Base-by-base conservation (phyloP, 441 rosid species). In the Gossypium davidsonii region DNA sequence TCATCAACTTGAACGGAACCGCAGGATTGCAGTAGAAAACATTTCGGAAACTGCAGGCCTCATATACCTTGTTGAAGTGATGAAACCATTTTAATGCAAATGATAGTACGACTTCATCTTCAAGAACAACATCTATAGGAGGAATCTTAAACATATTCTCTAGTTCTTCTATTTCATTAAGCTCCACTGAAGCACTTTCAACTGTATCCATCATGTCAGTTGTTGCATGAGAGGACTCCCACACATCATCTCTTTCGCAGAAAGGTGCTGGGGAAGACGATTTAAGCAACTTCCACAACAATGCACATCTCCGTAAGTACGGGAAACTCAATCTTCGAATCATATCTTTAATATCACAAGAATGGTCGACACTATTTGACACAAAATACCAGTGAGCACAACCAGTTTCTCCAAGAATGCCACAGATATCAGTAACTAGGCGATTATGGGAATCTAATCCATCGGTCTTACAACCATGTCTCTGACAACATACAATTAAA, bases 301-400 rank as follows among this genome's bases (percentile, higher is more conserved):
- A 84, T 10, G 94, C 95, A 84, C 99, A 96, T 78, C 98, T 88
- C 87, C 99, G 85, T 86, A 96, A 71, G 76, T 83, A 96, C 63
- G 99, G 95, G 73, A 92, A 89, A 81, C 86, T 88, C 82, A 82
- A 77, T 79, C 81, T 87, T 48, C 86, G 91, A 82, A 96, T 81
- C 73, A 78, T 81, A 60, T 81, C 87, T 62, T 79, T 83, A 49
- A 84, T 76, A 78, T 85, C 87, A 78, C 81, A 79, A 75, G 86
- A 83, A 26, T 81, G 71, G 73, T 87, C 88, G 57, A 87, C 74
- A 74, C 79, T 69, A 73, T 81, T 83, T 28, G 91, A 89, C 73
- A 80, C 80, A 73, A 90, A 91, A 81, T 85, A 85, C 73, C 74
- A 83, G 57, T 67, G 76, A 62, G 82, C 85, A 85, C 79, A 79